Evolutionary conservation across 2,329 filamentous ascomycete genomes (phyloP).

Genomic region (Tolypocladium cylindrosporum): DNA sequence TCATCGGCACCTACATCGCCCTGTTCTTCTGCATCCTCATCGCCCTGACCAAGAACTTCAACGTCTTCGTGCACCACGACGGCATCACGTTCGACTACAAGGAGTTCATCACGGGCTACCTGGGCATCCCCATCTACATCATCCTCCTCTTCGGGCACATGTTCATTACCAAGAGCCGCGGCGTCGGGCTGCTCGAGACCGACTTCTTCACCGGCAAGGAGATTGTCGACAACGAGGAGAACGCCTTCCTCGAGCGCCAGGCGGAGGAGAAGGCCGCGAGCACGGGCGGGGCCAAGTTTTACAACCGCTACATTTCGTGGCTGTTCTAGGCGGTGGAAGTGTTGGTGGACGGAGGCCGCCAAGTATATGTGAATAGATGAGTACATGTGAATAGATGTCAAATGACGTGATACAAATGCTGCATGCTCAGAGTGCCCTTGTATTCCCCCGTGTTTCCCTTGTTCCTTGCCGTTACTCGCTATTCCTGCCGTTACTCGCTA

Average conservation of each 20-base stretch:
- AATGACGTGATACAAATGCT: neutral
- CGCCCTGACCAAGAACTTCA: conserved; percentile 73
- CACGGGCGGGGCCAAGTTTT: conserved; percentile 21
- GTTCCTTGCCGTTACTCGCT: no score
- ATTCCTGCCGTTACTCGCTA: no score
- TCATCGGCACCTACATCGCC: conserved; percentile 56
- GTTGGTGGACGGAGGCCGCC: no score
- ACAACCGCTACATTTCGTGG: conserved; percentile 27
- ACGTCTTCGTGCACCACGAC: conserved; percentile 52
- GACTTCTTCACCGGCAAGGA: conserved; percentile 68
- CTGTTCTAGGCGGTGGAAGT: conserved; percentile 18
- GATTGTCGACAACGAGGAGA: conserved; percentile 62
- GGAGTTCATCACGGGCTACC: conserved; percentile 68
- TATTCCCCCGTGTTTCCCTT: no score
- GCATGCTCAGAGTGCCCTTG: no score
- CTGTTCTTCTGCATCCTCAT: conserved; percentile 64
- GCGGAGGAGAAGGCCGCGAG: conserved; percentile 15
- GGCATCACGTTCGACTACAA: conserved; percentile 56
- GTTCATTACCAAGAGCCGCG: conserved; percentile 40
- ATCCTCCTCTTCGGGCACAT: conserved; percentile 61
- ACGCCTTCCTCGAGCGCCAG: conserved; percentile 47
- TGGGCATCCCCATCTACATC: conserved; percentile 67
- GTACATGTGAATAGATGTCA: neutral
- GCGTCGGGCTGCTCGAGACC: conserved; percentile 45
- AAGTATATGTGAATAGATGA: neutral